Evolutionary conservation across 331 rosid genomes (phyloP).

Genomic region (Pyracantha coccinea): DNA sequence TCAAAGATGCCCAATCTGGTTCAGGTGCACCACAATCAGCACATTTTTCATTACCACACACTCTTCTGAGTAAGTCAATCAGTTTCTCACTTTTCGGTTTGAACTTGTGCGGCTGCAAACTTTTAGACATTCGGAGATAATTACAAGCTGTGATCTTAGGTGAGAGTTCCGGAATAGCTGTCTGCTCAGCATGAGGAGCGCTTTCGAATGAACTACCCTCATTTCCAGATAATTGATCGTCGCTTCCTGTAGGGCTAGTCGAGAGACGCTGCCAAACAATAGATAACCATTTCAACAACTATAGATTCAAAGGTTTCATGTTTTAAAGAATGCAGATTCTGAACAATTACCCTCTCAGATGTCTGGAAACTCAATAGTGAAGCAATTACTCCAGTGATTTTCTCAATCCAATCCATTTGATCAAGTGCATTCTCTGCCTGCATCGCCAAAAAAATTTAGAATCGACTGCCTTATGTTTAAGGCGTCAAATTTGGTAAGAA

Average conservation of each 20-base stretch:
- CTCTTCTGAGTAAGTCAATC: constrained; percentile 53
- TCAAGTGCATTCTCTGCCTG: constrained; percentile 74
- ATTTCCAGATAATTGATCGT: constrained; percentile 5
- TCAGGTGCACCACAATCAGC: constrained; percentile 81
- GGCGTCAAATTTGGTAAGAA: background rate
- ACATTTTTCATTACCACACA: constrained; percentile 61
- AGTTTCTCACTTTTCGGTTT: constrained; percentile 39
- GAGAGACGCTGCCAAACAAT: constrained; percentile 33
- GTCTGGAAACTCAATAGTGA: constrained; percentile 55
- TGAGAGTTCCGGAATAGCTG: constrained; percentile 12
- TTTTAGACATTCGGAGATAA: constrained; percentile 26
- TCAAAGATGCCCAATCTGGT: constrained; percentile 81
- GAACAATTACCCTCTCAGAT: constrained; percentile 37
- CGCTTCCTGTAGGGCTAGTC: constrained; percentile 17
- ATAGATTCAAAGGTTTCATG: constrained; percentile 9
- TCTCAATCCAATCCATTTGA: constrained; percentile 79
- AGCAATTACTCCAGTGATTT: constrained; percentile 70
- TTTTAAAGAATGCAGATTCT: background rate
- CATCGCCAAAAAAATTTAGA: constrained; percentile 7
- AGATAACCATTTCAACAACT: constrained; percentile 10
- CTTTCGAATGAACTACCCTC: constrained; percentile 13
- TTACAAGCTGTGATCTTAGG: constrained; percentile 16
- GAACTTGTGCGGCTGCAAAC: constrained; percentile 29
- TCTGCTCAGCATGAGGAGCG: constrained; percentile 19
- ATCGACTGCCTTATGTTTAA: background rate